phyloP scores from a whole-genome alignment of 78 protist genomes.

The Chrysochromulina parva region DNA sequence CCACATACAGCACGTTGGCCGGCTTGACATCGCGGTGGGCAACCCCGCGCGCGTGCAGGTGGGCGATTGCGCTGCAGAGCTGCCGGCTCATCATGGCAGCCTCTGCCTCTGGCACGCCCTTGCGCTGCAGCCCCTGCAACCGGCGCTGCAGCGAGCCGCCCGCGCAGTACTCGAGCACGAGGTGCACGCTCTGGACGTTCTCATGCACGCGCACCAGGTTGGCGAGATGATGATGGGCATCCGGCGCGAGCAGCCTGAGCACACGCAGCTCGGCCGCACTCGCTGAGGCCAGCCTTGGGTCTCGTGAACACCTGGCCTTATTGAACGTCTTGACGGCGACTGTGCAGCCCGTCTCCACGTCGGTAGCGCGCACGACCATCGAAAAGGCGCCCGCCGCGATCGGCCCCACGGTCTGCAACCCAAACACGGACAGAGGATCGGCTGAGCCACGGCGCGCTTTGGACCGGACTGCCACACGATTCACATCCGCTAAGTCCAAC shows the following conservation, averaged over 20 bases:
- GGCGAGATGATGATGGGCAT: neutral
- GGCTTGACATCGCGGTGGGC: constrained; percentile 81
- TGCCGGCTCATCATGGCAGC: constrained; percentile 79
- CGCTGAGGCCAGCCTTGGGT: neutral
- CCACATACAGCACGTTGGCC: constrained; percentile 79
- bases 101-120: constrained; percentile 59
- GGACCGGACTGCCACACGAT: no score
- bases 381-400: constrained; percentile 20
- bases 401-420: neutral
- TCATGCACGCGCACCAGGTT: neutral
- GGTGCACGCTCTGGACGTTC: neutral
- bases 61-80: constrained; percentile 73
- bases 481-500: no score
- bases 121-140: neutral
- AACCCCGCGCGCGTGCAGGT: constrained; percentile 75
- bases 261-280: neutral
- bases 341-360: neutral
- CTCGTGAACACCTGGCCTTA: neutral
- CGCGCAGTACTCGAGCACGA: constrained; percentile 16
- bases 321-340: constrained; percentile 29
- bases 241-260: neutral
- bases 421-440: neutral
- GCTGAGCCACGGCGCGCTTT: no score
- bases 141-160: constrained; percentile 44
- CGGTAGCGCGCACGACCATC: neutral